Conservation (phyloP, 2,329 filamentous ascomycete species). For the Zalaria obscura region DNA sequence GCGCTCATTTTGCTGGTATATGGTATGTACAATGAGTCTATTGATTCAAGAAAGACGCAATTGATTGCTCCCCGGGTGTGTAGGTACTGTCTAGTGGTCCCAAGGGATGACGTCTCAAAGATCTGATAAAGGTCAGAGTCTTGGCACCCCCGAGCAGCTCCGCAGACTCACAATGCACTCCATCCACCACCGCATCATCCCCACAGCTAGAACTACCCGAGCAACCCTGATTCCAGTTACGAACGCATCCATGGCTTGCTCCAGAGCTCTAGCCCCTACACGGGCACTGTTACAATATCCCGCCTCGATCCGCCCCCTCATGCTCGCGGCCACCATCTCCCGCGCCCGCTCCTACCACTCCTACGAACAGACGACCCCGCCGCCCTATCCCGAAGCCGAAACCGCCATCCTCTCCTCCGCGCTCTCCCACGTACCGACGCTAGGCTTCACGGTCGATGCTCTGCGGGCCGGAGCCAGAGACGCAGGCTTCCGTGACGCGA, state of each 20-base stretch:
- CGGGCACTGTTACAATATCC: constrained; percentile 4
- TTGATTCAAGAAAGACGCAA: background rate
- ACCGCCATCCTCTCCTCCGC: constrained; percentile 68
- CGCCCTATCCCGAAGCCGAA: constrained; percentile 56
- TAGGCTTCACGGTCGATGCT: constrained; percentile 67
- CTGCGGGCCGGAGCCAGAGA: constrained; percentile 69
- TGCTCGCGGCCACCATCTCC: constrained; percentile 9
- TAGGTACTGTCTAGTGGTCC: too few species aligned
- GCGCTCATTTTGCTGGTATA: constrained; percentile 24
- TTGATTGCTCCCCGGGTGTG: too few species aligned
- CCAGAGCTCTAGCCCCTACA: too few species aligned
- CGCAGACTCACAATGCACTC: too few species aligned
- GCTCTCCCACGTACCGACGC: constrained; percentile 58
- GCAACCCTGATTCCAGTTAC: too few species aligned
- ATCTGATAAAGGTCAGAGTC: too few species aligned
- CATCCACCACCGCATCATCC: too few species aligned
- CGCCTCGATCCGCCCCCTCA: constrained; percentile 12
- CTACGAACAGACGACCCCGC: constrained; percentile 48
- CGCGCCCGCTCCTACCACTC: constrained; percentile 50
- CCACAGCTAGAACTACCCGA: too few species aligned
- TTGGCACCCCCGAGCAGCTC: too few species aligned
- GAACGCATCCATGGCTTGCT: too few species aligned
- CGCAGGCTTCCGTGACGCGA: constrained; percentile 74
- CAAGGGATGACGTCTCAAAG: too few species aligned
- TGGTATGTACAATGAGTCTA: background rate